Percentiles rank a stretch among this genome's conserved stretches.
Evolutionary conservation across 352 stramenopile species (phyloP).

Genomic region (Phytophthora podocarpi): DNA sequence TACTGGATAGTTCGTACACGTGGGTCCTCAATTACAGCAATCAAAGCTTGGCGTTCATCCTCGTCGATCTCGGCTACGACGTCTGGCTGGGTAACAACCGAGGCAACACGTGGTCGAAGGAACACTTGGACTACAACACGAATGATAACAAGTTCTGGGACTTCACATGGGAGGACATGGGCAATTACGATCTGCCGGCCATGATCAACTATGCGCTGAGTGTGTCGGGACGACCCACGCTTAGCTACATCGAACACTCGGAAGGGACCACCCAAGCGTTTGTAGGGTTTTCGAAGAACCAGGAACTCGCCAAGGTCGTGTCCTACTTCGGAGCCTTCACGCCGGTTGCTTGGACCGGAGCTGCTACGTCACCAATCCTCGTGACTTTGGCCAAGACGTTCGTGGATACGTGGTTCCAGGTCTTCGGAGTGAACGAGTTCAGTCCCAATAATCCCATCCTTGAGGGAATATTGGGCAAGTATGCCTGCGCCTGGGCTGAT

Average conservation of each 20-base stretch:
- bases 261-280: constrained; percentile 60
- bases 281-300: constrained; percentile 50
- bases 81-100: constrained; percentile 74
- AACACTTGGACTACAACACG: constrained; percentile 45
- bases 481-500: constrained; percentile 43
- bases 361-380: constrained; percentile 36
- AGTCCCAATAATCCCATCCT: constrained; percentile 37
- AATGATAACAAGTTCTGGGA: constrained; percentile 52
- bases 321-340: constrained; percentile 57
- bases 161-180: constrained; percentile 62
- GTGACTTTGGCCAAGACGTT: constrained; percentile 37
- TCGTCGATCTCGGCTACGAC: constrained; percentile 57
- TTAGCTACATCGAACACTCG: constrained; percentile 57
- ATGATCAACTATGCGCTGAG: constrained; percentile 50
- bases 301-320: constrained; percentile 54
- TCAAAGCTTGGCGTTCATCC: constrained; percentile 54
- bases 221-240: constrained; percentile 26
- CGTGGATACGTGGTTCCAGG: constrained; percentile 42
- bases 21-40: constrained; percentile 56
- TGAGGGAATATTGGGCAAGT: constrained; percentile 42
- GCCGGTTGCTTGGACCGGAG: constrained; percentile 44
- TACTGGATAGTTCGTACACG: constrained; percentile 60
- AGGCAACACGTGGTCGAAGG: constrained; percentile 52
- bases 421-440: constrained; percentile 46
- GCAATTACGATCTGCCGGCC: constrained; percentile 48